Evolutionary conservation across 2,329 filamentous ascomycete genomes (phyloP).

Genomic region (Macroventuria anomochaeta): DNA sequence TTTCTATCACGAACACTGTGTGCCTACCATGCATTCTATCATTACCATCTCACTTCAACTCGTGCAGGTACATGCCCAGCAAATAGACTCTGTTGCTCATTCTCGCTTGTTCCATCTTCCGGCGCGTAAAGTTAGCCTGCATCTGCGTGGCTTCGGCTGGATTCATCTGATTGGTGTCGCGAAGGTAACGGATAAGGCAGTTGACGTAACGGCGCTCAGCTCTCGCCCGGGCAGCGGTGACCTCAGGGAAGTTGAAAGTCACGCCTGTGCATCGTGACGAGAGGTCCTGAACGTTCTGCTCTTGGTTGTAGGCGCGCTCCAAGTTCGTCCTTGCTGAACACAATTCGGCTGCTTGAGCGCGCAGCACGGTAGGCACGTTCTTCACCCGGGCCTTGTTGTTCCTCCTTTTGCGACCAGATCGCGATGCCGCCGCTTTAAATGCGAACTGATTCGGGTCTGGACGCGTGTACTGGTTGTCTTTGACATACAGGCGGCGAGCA

Average conservation of each 20-base stretch:
- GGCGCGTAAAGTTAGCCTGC: conserved; percentile 19
- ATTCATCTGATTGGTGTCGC: conserved; percentile 21
- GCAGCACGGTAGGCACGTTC: conserved; percentile 1
- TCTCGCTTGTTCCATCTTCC: conserved; percentile 17
- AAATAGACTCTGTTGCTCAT: conserved; percentile 14
- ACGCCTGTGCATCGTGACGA: background rate
- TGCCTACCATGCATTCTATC: background rate
- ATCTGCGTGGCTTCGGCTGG: conserved; percentile 11
- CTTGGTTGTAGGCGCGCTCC: conserved; percentile 19
- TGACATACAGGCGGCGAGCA: background rate
- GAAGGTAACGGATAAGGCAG: conserved; percentile 26
- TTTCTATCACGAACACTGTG: background rate
- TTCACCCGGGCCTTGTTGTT: background rate
- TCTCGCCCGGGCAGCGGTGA: conserved; percentile 8
- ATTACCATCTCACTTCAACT: conserved; percentile 7
- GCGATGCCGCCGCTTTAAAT: background rate
- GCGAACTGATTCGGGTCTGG: background rate
- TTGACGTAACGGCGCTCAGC: conserved; percentile 29
- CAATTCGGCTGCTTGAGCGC: conserved; percentile 13
- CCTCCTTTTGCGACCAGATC: background rate
- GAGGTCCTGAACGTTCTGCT: conserved; percentile 2
- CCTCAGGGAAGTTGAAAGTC: background rate
- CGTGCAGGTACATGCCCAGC: conserved; percentile 20
- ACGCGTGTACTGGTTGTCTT: background rate
- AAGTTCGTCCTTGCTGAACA: conserved; percentile 15